Conservation (phyloP, 768 basidiomycete species). For the Dendrothele bispora region DNA sequence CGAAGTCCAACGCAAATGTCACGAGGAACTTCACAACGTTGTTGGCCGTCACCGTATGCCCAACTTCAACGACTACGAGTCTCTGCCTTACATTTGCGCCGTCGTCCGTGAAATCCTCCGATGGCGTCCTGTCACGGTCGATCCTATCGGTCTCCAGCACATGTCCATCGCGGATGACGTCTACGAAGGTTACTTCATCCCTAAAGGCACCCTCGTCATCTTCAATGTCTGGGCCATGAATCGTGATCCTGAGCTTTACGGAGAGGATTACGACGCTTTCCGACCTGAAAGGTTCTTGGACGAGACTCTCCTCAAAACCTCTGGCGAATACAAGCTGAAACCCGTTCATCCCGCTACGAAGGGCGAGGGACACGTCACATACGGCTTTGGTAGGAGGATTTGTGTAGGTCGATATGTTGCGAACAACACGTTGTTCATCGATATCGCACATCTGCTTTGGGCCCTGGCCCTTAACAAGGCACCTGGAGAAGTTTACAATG, state of each 20-base stretch:
- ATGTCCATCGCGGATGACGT: slow-evolving; percentile 10
- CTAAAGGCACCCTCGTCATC: slow-evolving; percentile 5
- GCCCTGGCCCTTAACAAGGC: not conserved
- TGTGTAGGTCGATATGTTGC: slow-evolving; percentile 31
- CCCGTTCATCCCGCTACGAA: slow-evolving; percentile 12
- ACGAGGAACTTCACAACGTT: slow-evolving; percentile 36
- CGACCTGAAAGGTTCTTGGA: slow-evolving; percentile 2
- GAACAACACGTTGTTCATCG: slow-evolving; percentile 27
- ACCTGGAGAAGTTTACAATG: not conserved
- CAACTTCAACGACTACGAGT: slow-evolving; percentile 25
- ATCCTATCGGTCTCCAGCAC: slow-evolving; percentile 28
- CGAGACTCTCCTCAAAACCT: too few relatives aligned
- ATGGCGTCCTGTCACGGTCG: slow-evolving; percentile 27
- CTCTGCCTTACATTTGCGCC: slow-evolving; percentile 34
- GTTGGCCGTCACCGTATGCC: slow-evolving; percentile 33
- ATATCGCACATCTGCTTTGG: slow-evolving; percentile 27
- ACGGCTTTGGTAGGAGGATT: slow-evolving; percentile 25
- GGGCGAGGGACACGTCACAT: slow-evolving; percentile 21
- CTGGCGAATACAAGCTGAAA: not conserved
- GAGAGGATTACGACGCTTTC: not conserved
- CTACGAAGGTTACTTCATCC: slow-evolving; percentile 10
- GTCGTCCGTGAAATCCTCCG: slow-evolving; percentile 35
- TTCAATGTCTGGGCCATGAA: slow-evolving; percentile 6
- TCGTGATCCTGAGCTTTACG: not conserved
- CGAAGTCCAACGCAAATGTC: slow-evolving; percentile 31